A percentile compares a stretch with the other conserved stretches of the same genome.
Conservation (phyloP, 768 basidiomycete species). For the Tulasnella sp. region DNA sequence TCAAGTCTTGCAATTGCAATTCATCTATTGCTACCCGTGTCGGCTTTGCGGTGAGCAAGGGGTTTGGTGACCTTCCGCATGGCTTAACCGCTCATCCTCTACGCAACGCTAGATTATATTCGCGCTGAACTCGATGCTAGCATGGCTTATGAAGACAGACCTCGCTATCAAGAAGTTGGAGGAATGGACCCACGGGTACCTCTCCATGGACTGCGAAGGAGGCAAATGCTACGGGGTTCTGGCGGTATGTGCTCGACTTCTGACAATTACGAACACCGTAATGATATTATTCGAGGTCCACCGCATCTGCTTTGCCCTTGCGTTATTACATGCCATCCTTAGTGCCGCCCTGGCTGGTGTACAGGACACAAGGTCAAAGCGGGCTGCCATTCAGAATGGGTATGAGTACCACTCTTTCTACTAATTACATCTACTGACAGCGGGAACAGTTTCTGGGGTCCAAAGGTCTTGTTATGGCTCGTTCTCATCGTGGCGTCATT, state of each 20-base stretch:
- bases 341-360: slow-evolving; percentile 74
- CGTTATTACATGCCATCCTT: slow-evolving; percentile 76
- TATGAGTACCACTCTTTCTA: too few relatives aligned
- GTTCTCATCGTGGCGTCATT: slow-evolving; percentile 70
- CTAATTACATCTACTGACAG: not conserved
- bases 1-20: slow-evolving; percentile 98
- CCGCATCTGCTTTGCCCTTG: slow-evolving; percentile 89
- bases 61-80: slow-evolving; percentile 17
- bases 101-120: slow-evolving; percentile 91
- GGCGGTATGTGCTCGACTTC: slow-evolving; percentile 45
- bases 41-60: slow-evolving; percentile 62
- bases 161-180: slow-evolving; percentile 75
- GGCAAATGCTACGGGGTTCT: slow-evolving; percentile 95
- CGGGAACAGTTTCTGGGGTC: slow-evolving; percentile 87
- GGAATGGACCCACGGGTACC: slow-evolving; percentile 90
- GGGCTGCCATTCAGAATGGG: slow-evolving; percentile 95
- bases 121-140: slow-evolving; percentile 85
- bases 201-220: slow-evolving; percentile 86
- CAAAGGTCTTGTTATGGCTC: slow-evolving; percentile 84
- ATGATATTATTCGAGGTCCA: slow-evolving; percentile 40
- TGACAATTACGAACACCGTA: not conserved
- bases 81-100: not conserved
- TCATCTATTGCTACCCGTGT: slow-evolving; percentile 95
- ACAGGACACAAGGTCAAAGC: slow-evolving; percentile 78
- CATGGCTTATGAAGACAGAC: slow-evolving; percentile 93